Conservation (phyloP, 768 basidiomycete species). For the Lactarius quietus region DNA sequence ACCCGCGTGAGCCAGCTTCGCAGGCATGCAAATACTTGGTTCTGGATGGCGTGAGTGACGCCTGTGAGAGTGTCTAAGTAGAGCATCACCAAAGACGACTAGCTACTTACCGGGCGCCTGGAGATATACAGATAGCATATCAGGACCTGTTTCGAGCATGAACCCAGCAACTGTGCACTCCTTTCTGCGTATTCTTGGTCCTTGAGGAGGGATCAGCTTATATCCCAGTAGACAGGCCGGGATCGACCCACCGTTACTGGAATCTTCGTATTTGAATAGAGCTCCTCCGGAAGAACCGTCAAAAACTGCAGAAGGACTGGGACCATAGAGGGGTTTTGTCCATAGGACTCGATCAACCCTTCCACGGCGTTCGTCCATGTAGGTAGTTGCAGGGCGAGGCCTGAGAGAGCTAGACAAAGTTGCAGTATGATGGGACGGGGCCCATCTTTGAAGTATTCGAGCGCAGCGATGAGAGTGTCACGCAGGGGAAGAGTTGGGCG, state of each 20-base stretch:
- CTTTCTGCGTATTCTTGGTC: conserved; percentile 72
- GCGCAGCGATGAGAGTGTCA: conserved; percentile 78
- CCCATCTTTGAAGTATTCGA: conserved; percentile 69
- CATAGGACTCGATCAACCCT: conserved; percentile 80
- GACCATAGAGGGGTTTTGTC: conserved; percentile 79
- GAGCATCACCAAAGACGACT: background rate
- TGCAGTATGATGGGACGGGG: conserved; percentile 85
- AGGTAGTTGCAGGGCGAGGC: conserved; percentile 85
- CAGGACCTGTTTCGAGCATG: conserved; percentile 63
- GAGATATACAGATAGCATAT: conserved; percentile 82
- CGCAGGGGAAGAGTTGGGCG: conserved; percentile 69
- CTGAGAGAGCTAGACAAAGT: conserved; percentile 84
- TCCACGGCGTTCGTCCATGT: conserved; percentile 81
- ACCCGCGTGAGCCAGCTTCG: conserved; percentile 87
- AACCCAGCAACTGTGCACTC: conserved; percentile 56
- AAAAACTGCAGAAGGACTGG: conserved; percentile 85
- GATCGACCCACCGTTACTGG: conserved; percentile 71
- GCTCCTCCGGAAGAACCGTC: conserved; percentile 87
- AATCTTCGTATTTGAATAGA: conserved; percentile 78
- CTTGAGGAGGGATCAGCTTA: conserved; percentile 36
- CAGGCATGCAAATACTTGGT: conserved; percentile 78
- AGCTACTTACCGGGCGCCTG: conserved; percentile 70
- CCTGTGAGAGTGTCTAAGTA: conserved; percentile 45
- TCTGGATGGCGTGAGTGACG: conserved; percentile 73
- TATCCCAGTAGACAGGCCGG: background rate